phyloP scores from a whole-genome alignment of 106 monocot genomes.

The Allium cepa region DNA sequence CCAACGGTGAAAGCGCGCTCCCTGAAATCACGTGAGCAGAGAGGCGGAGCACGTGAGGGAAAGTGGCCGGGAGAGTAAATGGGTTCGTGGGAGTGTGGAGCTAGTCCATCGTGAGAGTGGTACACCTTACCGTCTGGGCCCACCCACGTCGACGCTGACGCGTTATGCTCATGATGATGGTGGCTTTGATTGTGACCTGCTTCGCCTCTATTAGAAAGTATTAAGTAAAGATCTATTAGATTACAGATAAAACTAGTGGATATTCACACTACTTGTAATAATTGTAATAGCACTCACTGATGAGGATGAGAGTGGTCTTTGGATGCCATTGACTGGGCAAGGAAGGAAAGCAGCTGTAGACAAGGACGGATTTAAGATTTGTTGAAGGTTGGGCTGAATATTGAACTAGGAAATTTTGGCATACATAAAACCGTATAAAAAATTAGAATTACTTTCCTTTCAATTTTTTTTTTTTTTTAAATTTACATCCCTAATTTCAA shows the following conservation, averaged over 20 bases:
- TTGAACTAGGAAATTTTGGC: no score
- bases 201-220: background rate
- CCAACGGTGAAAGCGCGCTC: conserved; percentile 94
- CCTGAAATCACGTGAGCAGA: conserved; percentile 47
- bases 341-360: background rate
- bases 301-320: conserved; percentile 8
- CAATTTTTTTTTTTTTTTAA: no score
- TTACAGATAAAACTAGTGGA: background rate
- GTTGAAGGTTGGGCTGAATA: no score
- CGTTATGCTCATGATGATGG: background rate
- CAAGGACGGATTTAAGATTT: no score
- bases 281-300: background rate
- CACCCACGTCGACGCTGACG: conserved; percentile 23
- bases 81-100: conserved; percentile 93
- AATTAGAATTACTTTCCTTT: no score
- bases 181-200: background rate
- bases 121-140: conserved; percentile 74
- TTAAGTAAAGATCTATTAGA: background rate
- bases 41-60: conserved; percentile 44
- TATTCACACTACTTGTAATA: background rate
- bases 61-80: conserved; percentile 89
- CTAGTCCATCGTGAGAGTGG: conserved; percentile 92
- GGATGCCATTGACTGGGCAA: background rate
- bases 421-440: no score
- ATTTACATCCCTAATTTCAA: no score